Base-by-base conservation (phyloP, 176 grass and related monocot species). In the Carex pumila region DNA sequence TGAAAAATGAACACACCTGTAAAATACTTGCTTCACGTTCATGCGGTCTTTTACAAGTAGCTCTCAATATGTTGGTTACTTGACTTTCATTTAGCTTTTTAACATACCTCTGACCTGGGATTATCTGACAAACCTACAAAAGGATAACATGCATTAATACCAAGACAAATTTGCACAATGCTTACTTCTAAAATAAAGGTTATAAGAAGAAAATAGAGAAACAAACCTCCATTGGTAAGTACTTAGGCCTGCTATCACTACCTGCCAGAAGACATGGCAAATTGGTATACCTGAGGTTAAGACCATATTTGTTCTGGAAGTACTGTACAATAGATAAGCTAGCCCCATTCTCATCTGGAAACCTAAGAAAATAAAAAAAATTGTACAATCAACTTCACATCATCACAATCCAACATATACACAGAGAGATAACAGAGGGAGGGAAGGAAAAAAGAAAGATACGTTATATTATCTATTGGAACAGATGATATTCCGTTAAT, bases 241-340 rank as follows among this genome's bases (percentile, higher is more conserved):
- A 98, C 14, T 11, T 91, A 0, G 92, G 86, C 41, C 50, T 94
- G 37, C 31, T 88, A 61, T 93, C 86, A 70, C 9, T 93, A 15
- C 95, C 92, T 86, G 89, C 86, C 83, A 90, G 62, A 80, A 98
- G 89, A 82, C 95, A 98, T 34, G 92, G 95, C 90, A 85, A 94
- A 25, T 87, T 37, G 45, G 15, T 55, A 87, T 79, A 84, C 79
- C 86, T 84, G 15, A 98, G 64, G 67, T 12, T 2, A 45, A n/a
- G 87, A 17, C 69, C 78, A 61, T 98, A 94, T 66, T 86, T 85
- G 0, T 77, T 47, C 65, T 75, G 84, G 52, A 98, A 98, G 84
- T 98, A 94, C 18, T 93, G 82, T 8, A 93, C 72, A 58, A 98
- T 89, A 4, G 89, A 91, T 13, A 82, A 9, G 52, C n/a, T 83